Evolutionary conservation across 805 yeast species (phyloP).

Genomic region (Wickerhamiella azyma): DNA sequence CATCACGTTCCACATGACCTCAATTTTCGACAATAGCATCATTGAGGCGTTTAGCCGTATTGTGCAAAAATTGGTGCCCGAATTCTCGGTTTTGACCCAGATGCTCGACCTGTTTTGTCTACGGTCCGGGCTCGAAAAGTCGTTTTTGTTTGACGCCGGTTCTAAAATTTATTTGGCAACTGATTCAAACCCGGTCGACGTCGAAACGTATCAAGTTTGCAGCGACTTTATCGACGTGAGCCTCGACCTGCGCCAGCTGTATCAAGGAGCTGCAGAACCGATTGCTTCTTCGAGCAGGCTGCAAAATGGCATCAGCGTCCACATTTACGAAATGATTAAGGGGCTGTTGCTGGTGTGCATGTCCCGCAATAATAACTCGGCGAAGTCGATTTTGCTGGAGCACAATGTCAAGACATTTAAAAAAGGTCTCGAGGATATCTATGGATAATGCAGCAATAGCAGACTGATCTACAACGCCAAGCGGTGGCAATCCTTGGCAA

Average conservation of each 20-base stretch:
- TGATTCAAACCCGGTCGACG: slow-evolving; percentile 89
- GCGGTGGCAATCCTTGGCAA: too few relatives aligned
- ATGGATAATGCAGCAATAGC: too few relatives aligned
- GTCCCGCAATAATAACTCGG: slow-evolving; percentile 50
- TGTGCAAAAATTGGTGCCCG: slow-evolving; percentile 81
- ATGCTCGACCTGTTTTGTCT: slow-evolving; percentile 78
- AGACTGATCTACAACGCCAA: too few relatives aligned
- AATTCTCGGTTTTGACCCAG: slow-evolving; percentile 75
- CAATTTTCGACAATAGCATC: slow-evolving; percentile 89
- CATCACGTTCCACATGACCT: slow-evolving; percentile 79
- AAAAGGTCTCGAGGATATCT: slow-evolving; percentile 35
- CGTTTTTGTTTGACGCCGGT: slow-evolving; percentile 79
- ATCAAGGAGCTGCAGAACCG: slow-evolving; percentile 14
- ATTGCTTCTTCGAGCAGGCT: slow-evolving; percentile 36
- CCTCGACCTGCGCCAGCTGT: slow-evolving; percentile 54
- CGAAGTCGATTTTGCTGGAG: slow-evolving; percentile 56
- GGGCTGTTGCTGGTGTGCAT: slow-evolving; percentile 86
- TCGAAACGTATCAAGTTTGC: slow-evolving; percentile 90
- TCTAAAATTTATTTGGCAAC: slow-evolving; percentile 93
- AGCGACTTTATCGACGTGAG: slow-evolving; percentile 94
- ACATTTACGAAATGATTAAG: slow-evolving; percentile 81
- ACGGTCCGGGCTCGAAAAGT: slow-evolving; percentile 83
- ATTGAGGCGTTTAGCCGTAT: slow-evolving; percentile 92
- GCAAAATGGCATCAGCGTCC: slow-evolving; percentile 71
- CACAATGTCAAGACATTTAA: slow-evolving; percentile 76